phyloP scores from a whole-genome alignment of 2,329 filamentous ascomycete genomes.

The Drechmeria coniospora region DNA sequence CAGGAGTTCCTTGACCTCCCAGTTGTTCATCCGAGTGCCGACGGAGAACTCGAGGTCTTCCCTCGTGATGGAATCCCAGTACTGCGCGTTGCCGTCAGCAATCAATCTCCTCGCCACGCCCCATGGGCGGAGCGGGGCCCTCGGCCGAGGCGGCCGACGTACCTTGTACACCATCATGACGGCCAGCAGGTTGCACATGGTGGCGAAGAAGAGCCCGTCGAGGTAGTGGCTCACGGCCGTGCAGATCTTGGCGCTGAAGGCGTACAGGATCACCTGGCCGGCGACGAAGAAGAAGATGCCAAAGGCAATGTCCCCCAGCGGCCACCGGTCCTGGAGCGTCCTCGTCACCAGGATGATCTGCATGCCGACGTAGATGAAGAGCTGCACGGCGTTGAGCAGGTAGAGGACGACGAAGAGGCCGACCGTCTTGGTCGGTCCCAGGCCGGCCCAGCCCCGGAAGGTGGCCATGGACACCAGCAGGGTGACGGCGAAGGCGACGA shows the following conservation, averaged over 20 bases:
- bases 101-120: slow-evolving; percentile 7
- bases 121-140: too few species aligned
- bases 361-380: slow-evolving; percentile 73
- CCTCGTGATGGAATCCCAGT: slow-evolving; percentile 97
- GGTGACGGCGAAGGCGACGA: slow-evolving; percentile 70
- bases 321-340: slow-evolving; percentile 91
- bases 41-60: slow-evolving; percentile 98
- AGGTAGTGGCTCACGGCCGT: slow-evolving; percentile 76
- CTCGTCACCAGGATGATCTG: slow-evolving; percentile 79
- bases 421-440: slow-evolving; percentile 71
- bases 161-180: slow-evolving; percentile 99
- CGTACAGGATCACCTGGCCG: slow-evolving; percentile 86
- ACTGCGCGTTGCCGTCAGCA: slow-evolving; percentile 35
- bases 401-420: slow-evolving; percentile 88
- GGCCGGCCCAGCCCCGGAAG: slow-evolving; percentile 80
- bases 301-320: slow-evolving; percentile 79
- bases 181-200: slow-evolving; percentile 78
- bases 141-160: too few species aligned
- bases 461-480: slow-evolving; percentile 82
- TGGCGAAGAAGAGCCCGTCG: slow-evolving; percentile 88
- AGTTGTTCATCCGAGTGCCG: slow-evolving; percentile 87
- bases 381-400: slow-evolving; percentile 72
- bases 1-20: slow-evolving; percentile 90
- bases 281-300: slow-evolving; percentile 82
- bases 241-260: slow-evolving; percentile 76